These are phyloP conservation scores for Asterella californica DNA, from an alignment of 225 moss, liverwort and hornwort genomes.

Conservation along the genomic window DNA sequence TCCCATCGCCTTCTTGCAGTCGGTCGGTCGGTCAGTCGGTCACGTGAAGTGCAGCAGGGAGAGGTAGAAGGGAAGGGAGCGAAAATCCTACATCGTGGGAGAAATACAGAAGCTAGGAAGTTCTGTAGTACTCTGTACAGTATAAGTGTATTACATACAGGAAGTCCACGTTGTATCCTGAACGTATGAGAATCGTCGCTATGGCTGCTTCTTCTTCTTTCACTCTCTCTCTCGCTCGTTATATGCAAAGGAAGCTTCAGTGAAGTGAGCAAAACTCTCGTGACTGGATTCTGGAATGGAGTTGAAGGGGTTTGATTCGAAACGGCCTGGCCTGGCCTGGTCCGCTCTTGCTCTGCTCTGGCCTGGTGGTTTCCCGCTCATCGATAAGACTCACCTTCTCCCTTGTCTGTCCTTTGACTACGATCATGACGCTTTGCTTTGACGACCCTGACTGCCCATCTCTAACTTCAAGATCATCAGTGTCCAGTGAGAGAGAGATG, in stretches of 20 bases:
- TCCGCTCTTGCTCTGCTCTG: background rate
- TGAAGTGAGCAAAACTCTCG: background rate
- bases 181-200: background rate
- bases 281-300: background rate
- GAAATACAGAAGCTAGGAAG: background rate
- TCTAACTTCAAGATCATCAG: background rate
- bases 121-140: too few species aligned
- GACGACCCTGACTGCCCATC: background rate
- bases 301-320: background rate
- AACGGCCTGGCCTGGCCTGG: background rate
- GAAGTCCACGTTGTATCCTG: background rate
- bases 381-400: background rate
- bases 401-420: slow-evolving; percentile 3
- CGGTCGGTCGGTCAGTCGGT: too few species aligned
- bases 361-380: background rate
- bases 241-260: background rate
- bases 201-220: background rate
- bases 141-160: background rate
- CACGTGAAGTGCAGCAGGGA: too few species aligned
- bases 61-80: background rate
- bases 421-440: background rate
- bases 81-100: too few species aligned
- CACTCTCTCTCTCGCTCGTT: background rate
- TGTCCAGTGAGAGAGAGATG: background rate
- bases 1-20: too few species aligned